Base-by-base conservation (phyloP, 495 filamentous ascomycete species). In the Trichoderma reesei region DNA sequence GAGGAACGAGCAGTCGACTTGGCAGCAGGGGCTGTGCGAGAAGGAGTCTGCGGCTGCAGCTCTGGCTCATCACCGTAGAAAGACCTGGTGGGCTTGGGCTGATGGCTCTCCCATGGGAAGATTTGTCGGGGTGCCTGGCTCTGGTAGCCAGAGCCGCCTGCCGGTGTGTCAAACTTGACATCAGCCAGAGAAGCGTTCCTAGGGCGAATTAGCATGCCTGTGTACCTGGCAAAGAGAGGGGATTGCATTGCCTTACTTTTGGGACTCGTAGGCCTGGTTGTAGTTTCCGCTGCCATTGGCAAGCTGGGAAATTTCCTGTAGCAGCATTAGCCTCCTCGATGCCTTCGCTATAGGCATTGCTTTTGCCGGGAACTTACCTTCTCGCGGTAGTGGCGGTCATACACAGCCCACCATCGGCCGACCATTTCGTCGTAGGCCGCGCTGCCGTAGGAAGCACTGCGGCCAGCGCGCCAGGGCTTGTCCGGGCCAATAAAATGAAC, bases 401-500 rank as follows among this genome's bases (percentile, higher is more conserved):
- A 96, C 46, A 96, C 86, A 31, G 89, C 85, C 91, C 91, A 97
- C 93, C 94, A 98, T 65, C 83, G 81, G 44, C 85, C 85, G 44
- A 89, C 70, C 74, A 96, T 85, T 72, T 95, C 86, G 71, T 91
- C 86, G 69, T 90, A 93, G 3, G 89, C 88, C n/a, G 80, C 78
- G 42, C 75, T 68, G 5, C 83, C 83, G 34, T 75, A 80, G 16
- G 72, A 72, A 46, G 80, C 74, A 61, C 84, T 75, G 69, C 91
- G 80, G 44, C 89, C 87, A 69, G 85, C 77, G 33, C 79, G 80
- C 94, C 94, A 98, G 3, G 94, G 95, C 75, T 98, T 98, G 46
- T 90, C 84, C 46, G 85, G 73, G 11, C 94, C 94, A 72, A 98
- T 98, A 73, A 96, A 98, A 76, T 98, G 94, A 42, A 94, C 85